phyloP scores from a whole-genome alignment of 345 rosid genomes.

The Pugionium cornutum region DNA sequence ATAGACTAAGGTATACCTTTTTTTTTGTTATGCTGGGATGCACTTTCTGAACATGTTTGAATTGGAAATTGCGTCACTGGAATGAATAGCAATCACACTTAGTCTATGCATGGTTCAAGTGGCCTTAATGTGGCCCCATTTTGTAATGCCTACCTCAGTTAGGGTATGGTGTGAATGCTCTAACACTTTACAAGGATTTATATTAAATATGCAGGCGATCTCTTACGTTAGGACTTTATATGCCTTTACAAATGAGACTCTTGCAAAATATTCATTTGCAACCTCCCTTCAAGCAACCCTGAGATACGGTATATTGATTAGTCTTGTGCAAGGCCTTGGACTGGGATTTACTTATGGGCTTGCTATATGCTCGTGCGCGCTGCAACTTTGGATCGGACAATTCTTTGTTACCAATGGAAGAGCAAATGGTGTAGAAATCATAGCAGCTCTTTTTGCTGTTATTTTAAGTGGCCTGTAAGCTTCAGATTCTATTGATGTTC shows the following conservation, averaged over 20 bases:
- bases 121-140: conserved; percentile 8
- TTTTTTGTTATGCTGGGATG: conserved; percentile 13
- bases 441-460: conserved; percentile 87
- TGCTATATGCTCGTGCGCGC: conserved; percentile 95
- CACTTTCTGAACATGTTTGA: conserved; percentile 6
- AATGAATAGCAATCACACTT: conserved; percentile 12
- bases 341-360: conserved; percentile 99
- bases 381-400: conserved; percentile 95
- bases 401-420: conserved; percentile 55
- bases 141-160: conserved; percentile 6
- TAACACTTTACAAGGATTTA: conserved; percentile 16
- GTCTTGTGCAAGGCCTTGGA: conserved; percentile 99
- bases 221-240: conserved; percentile 81
- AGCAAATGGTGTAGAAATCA: conserved; percentile 90
- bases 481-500: conserved; percentile 36
- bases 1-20: conserved; percentile 8
- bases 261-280: conserved; percentile 96
- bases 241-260: conserved; percentile 95
- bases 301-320: conserved; percentile 87
- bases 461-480: conserved; percentile 99
- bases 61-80: conserved; percentile 10
- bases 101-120: conserved; percentile 17
- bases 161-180: conserved; percentile 12
- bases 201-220: conserved; percentile 66
- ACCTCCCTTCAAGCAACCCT: conserved; percentile 95